A percentile compares a stretch with the other conserved stretches of the same genome.
These are phyloP conservation scores for Naganishia liquefaciens DNA, from an alignment of 1,284 basidiomycete species.

Conservation along the genomic window DNA sequence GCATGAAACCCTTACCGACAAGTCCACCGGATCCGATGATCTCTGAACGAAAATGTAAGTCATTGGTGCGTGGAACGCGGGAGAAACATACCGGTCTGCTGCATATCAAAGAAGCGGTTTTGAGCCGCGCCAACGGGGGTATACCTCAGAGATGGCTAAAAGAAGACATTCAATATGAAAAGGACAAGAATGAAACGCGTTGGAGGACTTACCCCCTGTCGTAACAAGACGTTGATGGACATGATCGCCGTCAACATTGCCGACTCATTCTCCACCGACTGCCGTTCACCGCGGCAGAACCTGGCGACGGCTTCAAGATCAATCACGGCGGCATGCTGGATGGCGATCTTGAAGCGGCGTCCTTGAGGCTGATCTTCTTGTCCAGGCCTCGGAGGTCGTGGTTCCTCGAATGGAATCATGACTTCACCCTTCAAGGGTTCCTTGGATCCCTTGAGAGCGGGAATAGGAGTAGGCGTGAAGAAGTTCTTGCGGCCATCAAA, in stretches of 20 bases:
- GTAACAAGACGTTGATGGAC: conserved; percentile 50
- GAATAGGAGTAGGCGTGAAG: conserved; percentile 44
- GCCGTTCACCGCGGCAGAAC: conserved; percentile 45
- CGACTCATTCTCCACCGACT: conserved; percentile 42
- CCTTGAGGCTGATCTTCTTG: conserved; percentile 39
- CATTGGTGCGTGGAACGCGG: not conserved
- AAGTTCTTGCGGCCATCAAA: conserved; percentile 44
- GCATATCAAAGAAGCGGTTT: conserved; percentile 48
- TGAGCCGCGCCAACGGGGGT: conserved; percentile 50
- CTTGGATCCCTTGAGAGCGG: conserved; percentile 34
- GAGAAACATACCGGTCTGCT: conserved; percentile 35
- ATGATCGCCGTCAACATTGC: conserved; percentile 47
- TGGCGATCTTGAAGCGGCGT: conserved; percentile 47
- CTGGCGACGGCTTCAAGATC: conserved; percentile 46
- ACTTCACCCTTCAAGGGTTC: conserved; percentile 40
- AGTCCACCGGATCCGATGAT: conserved; percentile 43
- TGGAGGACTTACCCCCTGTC: conserved; percentile 38
- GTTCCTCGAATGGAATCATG: conserved; percentile 45
- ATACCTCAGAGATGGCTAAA: conserved; percentile 34
- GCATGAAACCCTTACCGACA: conserved; percentile 51
- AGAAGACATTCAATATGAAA: not conserved
- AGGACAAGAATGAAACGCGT: not conserved
- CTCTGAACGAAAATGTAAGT: conserved; percentile 31
- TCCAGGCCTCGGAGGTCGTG: conserved; percentile 38
- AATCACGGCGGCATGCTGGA: conserved; percentile 43